Evolutionary conservation across 345 rosid genomes (phyloP), one percentile per base, ranked within the genome.

Genomic region (Mercurialis annua): DNA sequence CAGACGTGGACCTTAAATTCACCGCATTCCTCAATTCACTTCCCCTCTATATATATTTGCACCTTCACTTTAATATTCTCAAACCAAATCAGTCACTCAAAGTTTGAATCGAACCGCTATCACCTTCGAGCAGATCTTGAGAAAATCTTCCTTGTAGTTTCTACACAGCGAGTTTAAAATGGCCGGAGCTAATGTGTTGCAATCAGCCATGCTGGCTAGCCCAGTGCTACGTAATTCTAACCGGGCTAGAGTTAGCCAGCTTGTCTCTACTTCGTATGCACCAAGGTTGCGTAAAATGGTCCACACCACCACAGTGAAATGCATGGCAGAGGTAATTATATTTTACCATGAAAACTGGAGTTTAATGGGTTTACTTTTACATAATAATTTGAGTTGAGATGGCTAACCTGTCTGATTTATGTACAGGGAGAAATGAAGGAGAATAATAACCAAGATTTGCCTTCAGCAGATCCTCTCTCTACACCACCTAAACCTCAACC

Each of bases 311-410:
- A 1, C 67, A 1, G 84, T 87, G 26, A 70, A 77, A 29, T 85
- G 86, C 80, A 76, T 61, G 82, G 67, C 84, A 5, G 71, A 78
- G 85, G 90, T 81, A 68, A 70, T 65, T n/a, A n/a, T n/a, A n/a
- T n/a, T n/a, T n/a, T n/a, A n/a, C n/a, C n/a, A n/a, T n/a, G n/a
- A n/a, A n/a, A n/a, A n/a, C n/a, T n/a, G n/a, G 44, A 3, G 1
- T 3, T 40, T 3, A 40, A 8, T 40, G 2, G 44, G 11, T 40
- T 4, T 40, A 14, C 6, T 40, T 40, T 34, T 34, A 34, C 9
- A 3, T 34, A 9, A 34, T 6, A 53, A 1, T 7, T 53, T 7
- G 2, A 23, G 1, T 59, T 1, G 5, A 20, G 4, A 52, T 52
- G 27, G 3, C 16, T 21, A 10, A 9, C 9, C 12, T 51, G 0